phyloP scores from a whole-genome alignment of 164 flowering plant genomes.

The Kingdonia uniflora region DNA sequence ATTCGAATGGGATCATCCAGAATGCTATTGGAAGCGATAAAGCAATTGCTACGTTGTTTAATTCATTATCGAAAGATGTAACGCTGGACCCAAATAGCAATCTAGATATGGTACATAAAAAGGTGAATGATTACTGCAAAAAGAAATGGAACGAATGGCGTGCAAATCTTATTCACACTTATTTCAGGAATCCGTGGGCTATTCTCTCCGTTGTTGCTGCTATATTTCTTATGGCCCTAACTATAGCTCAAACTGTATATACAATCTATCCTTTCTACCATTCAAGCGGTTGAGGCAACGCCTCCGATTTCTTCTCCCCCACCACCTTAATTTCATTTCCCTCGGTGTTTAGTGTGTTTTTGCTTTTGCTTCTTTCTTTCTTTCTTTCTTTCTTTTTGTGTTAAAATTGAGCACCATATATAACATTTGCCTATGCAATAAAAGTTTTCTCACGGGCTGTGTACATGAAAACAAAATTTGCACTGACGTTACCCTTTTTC shows the following conservation, averaged over 20 bases:
- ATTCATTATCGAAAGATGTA: constrained; percentile 32
- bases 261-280: constrained; percentile 20
- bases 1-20: constrained; percentile 28
- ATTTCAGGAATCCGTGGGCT: constrained; percentile 55
- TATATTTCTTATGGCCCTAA: constrained; percentile 31
- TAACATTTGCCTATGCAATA: no score
- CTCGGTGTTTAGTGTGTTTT: no score
- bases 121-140: constrained; percentile 31
- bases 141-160: constrained; percentile 37
- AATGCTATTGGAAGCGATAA: constrained; percentile 49
- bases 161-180: constrained; percentile 40
- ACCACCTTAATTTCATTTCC: no score
- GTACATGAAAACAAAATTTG: no score
- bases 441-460: no score
- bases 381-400: no score
- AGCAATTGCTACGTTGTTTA: constrained; percentile 46
- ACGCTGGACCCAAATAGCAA: constrained; percentile 31
- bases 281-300: no score
- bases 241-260: constrained; percentile 33
- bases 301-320: neutral
- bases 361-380: no score
- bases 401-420: no score
- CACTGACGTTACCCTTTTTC: no score
- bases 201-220: constrained; percentile 40
- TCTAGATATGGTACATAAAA: constrained; percentile 24